phyloP scores from a whole-genome alignment of 768 basidiomycete species.

The Candolleomyces aberdarensis region DNA sequence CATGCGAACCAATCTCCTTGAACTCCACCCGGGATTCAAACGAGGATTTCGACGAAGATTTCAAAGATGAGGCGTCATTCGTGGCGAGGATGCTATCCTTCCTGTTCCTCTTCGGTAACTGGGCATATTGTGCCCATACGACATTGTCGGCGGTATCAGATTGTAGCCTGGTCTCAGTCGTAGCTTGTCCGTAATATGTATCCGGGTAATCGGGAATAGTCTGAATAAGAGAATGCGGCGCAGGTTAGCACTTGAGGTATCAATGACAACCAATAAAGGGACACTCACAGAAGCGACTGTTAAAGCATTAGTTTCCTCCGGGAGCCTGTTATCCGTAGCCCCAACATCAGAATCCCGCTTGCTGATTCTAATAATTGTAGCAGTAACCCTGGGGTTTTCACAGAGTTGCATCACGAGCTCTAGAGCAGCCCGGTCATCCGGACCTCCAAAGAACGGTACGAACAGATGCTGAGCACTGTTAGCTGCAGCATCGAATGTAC shows the following conservation, averaged over 20 bases:
- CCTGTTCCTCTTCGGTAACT: neutral
- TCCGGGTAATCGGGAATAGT: conserved; percentile 50
- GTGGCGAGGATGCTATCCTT: neutral
- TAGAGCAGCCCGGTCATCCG: conserved; percentile 86
- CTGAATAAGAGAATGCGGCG: conserved; percentile 14
- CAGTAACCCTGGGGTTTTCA: conserved; percentile 59
- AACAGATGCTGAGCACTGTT: conserved; percentile 59
- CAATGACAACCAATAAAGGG: neutral
- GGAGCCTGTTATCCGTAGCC: conserved; percentile 14
- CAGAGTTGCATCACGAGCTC: conserved; percentile 85
- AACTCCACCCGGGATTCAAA: conserved; percentile 60
- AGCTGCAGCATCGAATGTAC: conserved; percentile 28
- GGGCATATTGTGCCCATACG: conserved; percentile 63
- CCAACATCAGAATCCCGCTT: conserved; percentile 34
- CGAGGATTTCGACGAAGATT: conserved; percentile 15
- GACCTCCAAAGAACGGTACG: conserved; percentile 91
- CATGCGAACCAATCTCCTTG: conserved; percentile 47
- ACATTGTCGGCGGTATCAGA: conserved; percentile 86
- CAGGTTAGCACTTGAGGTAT: neutral
- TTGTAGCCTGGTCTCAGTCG: conserved; percentile 63
- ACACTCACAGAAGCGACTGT: conserved; percentile 49
- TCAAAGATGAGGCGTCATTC: conserved; percentile 10
- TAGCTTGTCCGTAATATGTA: conserved; percentile 65
- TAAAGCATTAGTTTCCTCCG: conserved; percentile 24
- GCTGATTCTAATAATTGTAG: conserved; percentile 68